Percentiles rank a stretch among this genome's conserved stretches.
Conservation (phyloP, 2,329 filamentous ascomycete species). For the Botrytis elliptica region DNA sequence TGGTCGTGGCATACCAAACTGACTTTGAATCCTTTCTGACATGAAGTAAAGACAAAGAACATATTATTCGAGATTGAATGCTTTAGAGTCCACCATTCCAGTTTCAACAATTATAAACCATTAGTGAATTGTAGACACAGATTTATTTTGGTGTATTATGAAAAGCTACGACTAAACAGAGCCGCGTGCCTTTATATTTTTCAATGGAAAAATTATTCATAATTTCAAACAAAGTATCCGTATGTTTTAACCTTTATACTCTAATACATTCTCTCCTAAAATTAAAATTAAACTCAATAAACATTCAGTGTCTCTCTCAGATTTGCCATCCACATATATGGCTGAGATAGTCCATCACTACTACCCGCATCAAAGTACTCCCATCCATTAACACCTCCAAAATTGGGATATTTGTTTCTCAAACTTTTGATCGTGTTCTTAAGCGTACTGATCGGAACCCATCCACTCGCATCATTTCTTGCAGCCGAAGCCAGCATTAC, state of each 20-base stretch:
- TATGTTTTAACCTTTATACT: not conserved
- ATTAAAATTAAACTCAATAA: not conserved
- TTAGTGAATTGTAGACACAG: not conserved
- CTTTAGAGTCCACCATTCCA: not conserved
- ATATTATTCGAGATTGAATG: not conserved
- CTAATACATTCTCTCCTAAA: not conserved
- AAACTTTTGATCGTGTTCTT: conserved; percentile 41
- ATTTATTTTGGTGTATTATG: not conserved
- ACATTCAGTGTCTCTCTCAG: conserved; percentile 18
- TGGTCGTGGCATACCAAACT: not conserved
- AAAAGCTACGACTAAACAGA: not conserved
- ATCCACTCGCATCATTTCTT: conserved; percentile 23
- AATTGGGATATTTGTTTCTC: conserved; percentile 21
- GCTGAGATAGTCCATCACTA: conserved; percentile 52
- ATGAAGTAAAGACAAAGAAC: not conserved
- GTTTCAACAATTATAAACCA: not conserved
- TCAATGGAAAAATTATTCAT: not conserved
- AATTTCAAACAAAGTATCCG: not conserved
- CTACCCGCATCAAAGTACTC: conserved; percentile 53
- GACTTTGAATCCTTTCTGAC: not conserved
- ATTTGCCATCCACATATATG: conserved; percentile 23
- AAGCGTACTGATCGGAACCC: conserved; percentile 8
- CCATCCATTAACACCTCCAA: conserved; percentile 45
- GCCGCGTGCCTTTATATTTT: not conserved
- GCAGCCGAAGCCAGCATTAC: conserved; percentile 19